Evolutionary conservation across 305 asterid genomes (phyloP).

Genomic region (Caryopteris hybrid): DNA sequence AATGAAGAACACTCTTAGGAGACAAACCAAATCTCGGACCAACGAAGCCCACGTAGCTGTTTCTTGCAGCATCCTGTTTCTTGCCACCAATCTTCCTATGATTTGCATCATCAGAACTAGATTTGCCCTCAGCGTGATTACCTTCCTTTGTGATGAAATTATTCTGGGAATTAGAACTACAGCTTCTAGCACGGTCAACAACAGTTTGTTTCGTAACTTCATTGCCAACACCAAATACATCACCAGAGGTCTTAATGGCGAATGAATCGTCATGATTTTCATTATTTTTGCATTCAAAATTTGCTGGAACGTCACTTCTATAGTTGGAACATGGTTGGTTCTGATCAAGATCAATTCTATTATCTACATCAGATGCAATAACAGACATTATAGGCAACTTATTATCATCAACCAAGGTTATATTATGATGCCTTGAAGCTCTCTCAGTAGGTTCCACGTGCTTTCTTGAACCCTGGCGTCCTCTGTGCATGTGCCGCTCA

Average conservation of each 20-base stretch:
- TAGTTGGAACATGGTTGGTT: not conserved
- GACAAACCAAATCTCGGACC: constrained; percentile 34
- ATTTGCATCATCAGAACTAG: constrained; percentile 8
- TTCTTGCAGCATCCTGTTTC: constrained; percentile 15
- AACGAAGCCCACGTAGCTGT: constrained; percentile 11
- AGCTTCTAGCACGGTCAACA: constrained; percentile 5
- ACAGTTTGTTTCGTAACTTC: constrained; percentile 11
- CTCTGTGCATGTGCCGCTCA: constrained; percentile 66
- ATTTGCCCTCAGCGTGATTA: constrained; percentile 10
- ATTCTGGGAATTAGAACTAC: constrained; percentile 1
- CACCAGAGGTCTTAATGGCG: not conserved
- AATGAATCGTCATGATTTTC: not conserved
- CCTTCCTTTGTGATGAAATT: not conserved
- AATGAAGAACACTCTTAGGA: constrained; percentile 44
- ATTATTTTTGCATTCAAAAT: not conserved
- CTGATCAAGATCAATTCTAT: constrained; percentile 12
- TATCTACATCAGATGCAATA: constrained; percentile 11
- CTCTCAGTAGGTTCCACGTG: constrained; percentile 51
- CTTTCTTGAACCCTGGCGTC: constrained; percentile 78
- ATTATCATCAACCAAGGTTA: not conserved
- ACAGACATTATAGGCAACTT: constrained; percentile 11
- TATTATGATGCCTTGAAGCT: not conserved
- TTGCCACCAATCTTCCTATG: constrained; percentile 6
- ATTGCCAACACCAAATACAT: not conserved
- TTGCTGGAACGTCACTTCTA: constrained; percentile 18